Evolutionary conservation across 192 early-diverging fungal genomes (phyloP), one percentile per base, ranked within the genome.

Genomic region (Chytriomyces hyalinus): DNA sequence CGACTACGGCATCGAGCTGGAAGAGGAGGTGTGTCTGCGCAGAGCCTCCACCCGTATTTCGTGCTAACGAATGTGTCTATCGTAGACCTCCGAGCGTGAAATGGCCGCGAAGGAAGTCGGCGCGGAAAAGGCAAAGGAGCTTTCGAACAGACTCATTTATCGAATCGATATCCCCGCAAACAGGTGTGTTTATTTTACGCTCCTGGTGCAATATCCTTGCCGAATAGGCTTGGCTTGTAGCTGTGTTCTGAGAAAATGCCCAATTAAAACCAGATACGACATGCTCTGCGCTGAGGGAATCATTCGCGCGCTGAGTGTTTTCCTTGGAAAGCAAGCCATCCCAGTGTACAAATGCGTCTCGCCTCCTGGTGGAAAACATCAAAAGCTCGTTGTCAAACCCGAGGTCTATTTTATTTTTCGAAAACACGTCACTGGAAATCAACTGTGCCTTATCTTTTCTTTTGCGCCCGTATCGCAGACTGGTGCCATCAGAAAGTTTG

Each of bases 151-250:
- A 70, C 82, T 90, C 22, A 81, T 96, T 76, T 93, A 96, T 84
- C 93, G 95, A 80, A 98, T 99, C 80, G 98, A 99, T 71, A 98
- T 99, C 75, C 96, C 98, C 45, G 96, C 98, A 70, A 99, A 99
- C 86, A 80, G 88, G 83, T 83, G 61, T 15, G 17, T 20, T 79
- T 73, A 79, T 64, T 73, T 73, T 75, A 20, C 48, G 3, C 48
- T 26, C 63, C 6, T 57, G 13, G 53, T 20, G 13, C 53, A 57
- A 13, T 57, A 13, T 57, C 20, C 20, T 36, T 36, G 36, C 36
- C 36, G 36, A 36, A 36, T 3, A 36, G 36, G 36, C 36, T 36
- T 36, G 36, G 36, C 53, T 69, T 20, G 67, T 47, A 3, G 17
- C 11, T 73, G 67, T 51, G 13, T 4, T 78, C 22, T 44, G 43